Base-by-base conservation (phyloP, 108 stramenopile species). In the Nitzschia sp. region DNA sequence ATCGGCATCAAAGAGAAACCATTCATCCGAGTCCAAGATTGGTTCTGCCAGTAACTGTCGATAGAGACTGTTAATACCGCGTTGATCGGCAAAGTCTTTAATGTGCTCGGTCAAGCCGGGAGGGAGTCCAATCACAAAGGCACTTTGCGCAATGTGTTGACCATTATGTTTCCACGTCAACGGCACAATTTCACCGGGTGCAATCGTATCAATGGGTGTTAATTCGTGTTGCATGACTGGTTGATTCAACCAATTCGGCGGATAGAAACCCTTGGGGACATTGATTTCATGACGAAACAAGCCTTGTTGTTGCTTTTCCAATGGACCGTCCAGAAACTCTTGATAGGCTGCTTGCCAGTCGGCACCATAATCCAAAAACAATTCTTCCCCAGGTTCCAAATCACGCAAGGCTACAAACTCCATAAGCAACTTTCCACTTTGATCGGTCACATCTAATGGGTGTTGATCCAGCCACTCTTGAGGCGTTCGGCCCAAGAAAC, bases 341-440 rank as follows among this genome's bases (percentile, higher is more conserved):
- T 82, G 42, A 83, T 83, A 87, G 6, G 83, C 86, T 36, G 68
- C 54, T n/a, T 70, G 42, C 86, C 86, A 87, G 0, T 65, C 71
- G 0, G 45, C 11, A 19, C 86, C 86, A 54, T 87, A 87, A 54
- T 82, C 76, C 15, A 84, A 27, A 0, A 74, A 59, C 19, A 87
- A 68, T 56, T 87, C 86, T 63, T 87, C 86, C 11, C 68, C 53
- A 32, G 56, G 72, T 27, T 49, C 61, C 63, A 87, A 84, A 58
- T 82, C 81, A 54, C 78, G 35, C 25, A 79, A 46, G 0, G 86
- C 86, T 19, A 82, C 74, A 58, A 77, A 75, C 64, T 87, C 83
- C 54, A 86, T 80, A 36, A 26, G 45, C 70, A 31, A 19, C 21
- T 51, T 51, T 23, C 49, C 23, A 84, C 77, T 61, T 77, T 72